phyloP scores from a whole-genome alignment of 441 rosid species.

The Adansonia madagascariensis region DNA sequence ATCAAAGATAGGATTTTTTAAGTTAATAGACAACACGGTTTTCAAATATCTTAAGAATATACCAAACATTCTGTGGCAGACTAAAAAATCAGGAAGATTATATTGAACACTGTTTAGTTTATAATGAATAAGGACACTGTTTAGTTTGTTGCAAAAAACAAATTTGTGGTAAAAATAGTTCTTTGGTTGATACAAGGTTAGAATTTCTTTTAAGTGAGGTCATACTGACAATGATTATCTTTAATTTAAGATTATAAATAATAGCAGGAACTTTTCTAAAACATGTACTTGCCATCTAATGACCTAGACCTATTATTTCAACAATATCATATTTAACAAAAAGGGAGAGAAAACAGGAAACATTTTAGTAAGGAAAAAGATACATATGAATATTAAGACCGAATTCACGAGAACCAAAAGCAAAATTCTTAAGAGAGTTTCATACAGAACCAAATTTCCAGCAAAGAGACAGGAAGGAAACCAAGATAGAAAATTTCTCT shows the following conservation, averaged over 20 bases:
- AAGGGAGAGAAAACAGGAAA: neutral
- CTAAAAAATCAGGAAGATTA: conserved; percentile 8
- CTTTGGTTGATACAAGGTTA: conserved; percentile 1
- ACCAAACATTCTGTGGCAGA: neutral
- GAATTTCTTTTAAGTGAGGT: conserved; percentile 16
- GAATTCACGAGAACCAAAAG: neutral
- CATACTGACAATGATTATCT: conserved; percentile 18
- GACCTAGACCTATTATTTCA: conserved; percentile 13
- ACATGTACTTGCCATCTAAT: conserved; percentile 4
- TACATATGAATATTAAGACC: conserved; percentile 1
- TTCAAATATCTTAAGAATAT: conserved; percentile 21
- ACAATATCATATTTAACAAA: neutral
- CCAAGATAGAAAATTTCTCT: conserved; percentile 16
- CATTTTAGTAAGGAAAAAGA: neutral
- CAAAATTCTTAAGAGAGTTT: conserved; percentile 12
- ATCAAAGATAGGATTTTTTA: conserved; percentile 2
- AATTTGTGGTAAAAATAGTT: conserved; percentile 7
- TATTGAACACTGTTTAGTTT: conserved; percentile 12
- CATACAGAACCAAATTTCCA: neutral
- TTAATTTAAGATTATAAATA: conserved; percentile 10
- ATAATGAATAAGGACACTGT: neutral
- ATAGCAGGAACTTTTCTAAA: conserved; percentile 16
- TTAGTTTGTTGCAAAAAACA: neutral
- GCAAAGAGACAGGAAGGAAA: conserved; percentile 11
- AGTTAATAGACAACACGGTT: neutral